These are phyloP conservation scores for Alternaria ventricosa DNA, from an alignment of 2,329 filamentous ascomycete genomes.

Conservation along the genomic window DNA sequence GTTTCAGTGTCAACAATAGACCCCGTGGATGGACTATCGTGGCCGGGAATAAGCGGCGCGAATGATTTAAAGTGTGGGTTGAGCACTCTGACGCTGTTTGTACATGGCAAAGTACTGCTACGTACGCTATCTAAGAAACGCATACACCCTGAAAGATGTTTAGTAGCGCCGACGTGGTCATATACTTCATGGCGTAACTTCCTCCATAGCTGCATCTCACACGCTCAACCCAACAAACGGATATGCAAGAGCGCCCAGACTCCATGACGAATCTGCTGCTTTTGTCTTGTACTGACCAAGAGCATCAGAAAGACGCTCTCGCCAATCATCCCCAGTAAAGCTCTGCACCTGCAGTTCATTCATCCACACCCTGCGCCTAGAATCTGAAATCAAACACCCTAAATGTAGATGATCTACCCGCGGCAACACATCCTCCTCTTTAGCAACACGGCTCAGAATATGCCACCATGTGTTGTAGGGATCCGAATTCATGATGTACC, in stretches of 20 bases:
- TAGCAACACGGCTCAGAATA: slow-evolving; percentile 17
- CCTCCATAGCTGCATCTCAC: neutral
- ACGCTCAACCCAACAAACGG: slow-evolving; percentile 19
- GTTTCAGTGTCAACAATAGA: neutral
- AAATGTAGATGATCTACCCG: slow-evolving; percentile 16
- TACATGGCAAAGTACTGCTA: neutral
- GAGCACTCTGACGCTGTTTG: neutral
- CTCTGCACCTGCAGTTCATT: slow-evolving; percentile 14
- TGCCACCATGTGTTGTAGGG: slow-evolving; percentile 17
- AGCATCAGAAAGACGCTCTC: slow-evolving; percentile 6
- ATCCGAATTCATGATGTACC: slow-evolving; percentile 20
- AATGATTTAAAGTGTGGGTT: neutral
- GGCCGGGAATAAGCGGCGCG: neutral
- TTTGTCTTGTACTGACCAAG: slow-evolving; percentile 1
- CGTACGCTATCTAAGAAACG: accelerated
- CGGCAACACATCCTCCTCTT: neutral
- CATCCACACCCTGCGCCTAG: neutral
- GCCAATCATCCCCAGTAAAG: slow-evolving; percentile 10
- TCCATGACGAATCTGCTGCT: slow-evolving; percentile 24
- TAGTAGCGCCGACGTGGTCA: neutral
- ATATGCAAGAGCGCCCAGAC: slow-evolving; percentile 27
- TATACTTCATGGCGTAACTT: neutral
- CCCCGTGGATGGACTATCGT: neutral
- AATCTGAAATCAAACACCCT: slow-evolving; percentile 13
- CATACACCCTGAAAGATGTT: neutral